Evolutionary conservation across 2,329 filamentous ascomycete species (phyloP).

Genomic region (Huntiella decipiens): DNA sequence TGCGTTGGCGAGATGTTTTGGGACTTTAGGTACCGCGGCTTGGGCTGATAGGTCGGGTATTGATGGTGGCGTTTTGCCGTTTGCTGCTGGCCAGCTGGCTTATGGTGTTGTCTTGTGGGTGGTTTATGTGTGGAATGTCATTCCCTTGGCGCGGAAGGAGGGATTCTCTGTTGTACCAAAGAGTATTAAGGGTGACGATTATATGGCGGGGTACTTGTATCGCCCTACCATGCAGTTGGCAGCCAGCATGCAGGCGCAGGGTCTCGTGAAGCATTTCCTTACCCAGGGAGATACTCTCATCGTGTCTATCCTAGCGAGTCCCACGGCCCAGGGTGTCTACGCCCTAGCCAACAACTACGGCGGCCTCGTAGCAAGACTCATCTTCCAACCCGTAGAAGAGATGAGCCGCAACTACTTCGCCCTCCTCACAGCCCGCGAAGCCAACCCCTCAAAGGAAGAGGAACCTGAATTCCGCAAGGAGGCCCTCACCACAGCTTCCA

Average conservation of each 20-base stretch:
- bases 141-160: conserved; percentile 31
- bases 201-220: conserved; percentile 45
- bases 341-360: conserved; percentile 90
- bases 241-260: conserved; percentile 71
- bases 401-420: conserved; percentile 81
- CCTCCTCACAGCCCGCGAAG: conserved; percentile 40
- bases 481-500: conserved; percentile 23
- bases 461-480: conserved; percentile 14
- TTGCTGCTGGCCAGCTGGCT: conserved; percentile 66
- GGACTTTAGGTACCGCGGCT: conserved; percentile 53
- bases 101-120: conserved; percentile 52
- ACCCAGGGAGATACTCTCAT: conserved; percentile 90
- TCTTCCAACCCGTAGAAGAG: conserved; percentile 93
- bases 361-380: conserved; percentile 64
- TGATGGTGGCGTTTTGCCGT: conserved; percentile 62
- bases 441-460: conserved; percentile 13
- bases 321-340: conserved; percentile 75
- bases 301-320: conserved; percentile 56
- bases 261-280: conserved; percentile 74
- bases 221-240: conserved; percentile 51
- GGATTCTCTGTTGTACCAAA: conserved; percentile 50
- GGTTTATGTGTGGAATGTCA: conserved; percentile 50
- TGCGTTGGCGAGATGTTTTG: conserved; percentile 56
- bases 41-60: conserved; percentile 33
- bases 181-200: conserved; percentile 17